phyloP scores from a whole-genome alignment of 2,329 filamentous ascomycete genomes.

The Aureobasidium leucospermi region DNA sequence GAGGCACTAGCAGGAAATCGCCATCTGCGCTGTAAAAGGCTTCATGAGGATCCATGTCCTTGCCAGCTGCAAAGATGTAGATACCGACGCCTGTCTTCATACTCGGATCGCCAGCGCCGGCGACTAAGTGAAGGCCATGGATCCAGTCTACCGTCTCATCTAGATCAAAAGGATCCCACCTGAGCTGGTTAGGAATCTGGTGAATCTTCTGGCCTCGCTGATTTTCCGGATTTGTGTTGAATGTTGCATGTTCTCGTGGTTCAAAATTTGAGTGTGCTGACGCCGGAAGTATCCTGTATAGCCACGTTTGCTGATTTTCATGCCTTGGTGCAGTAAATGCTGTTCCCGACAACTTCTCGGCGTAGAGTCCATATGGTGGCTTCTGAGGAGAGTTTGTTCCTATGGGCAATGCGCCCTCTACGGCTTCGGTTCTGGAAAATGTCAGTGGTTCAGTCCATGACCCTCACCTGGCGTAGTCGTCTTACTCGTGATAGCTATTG shows the following conservation, averaged over 20 bases:
- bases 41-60: conserved; percentile 64
- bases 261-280: conserved; percentile 51
- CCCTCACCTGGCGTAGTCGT: conserved; percentile 9
- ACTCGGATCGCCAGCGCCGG: conserved; percentile 70
- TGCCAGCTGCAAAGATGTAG: conserved; percentile 71
- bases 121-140: conserved; percentile 62
- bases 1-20: conserved; percentile 59
- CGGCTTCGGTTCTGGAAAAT: conserved; percentile 59
- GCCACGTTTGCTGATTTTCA: conserved; percentile 52
- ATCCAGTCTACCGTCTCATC: conserved; percentile 63
- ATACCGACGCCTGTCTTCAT: conserved; percentile 74
- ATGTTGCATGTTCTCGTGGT: conserved; percentile 41
- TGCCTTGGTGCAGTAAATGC: conserved; percentile 52
- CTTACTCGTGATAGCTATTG: conserved; percentile 67
- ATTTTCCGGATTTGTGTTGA: conserved; percentile 44
- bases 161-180: conserved; percentile 73
- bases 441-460: neutral
- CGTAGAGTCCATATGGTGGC: conserved; percentile 68
- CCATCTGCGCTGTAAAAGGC: conserved; percentile 79
- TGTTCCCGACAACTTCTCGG: conserved; percentile 60
- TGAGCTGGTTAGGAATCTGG: conserved; percentile 72
- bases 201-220: conserved; percentile 53
- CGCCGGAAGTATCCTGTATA: conserved; percentile 51
- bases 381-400: conserved; percentile 79
- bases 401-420: conserved; percentile 65